phyloP scores from a whole-genome alignment of 2,329 filamentous ascomycete species.

The Cladosporium oxysporum region DNA sequence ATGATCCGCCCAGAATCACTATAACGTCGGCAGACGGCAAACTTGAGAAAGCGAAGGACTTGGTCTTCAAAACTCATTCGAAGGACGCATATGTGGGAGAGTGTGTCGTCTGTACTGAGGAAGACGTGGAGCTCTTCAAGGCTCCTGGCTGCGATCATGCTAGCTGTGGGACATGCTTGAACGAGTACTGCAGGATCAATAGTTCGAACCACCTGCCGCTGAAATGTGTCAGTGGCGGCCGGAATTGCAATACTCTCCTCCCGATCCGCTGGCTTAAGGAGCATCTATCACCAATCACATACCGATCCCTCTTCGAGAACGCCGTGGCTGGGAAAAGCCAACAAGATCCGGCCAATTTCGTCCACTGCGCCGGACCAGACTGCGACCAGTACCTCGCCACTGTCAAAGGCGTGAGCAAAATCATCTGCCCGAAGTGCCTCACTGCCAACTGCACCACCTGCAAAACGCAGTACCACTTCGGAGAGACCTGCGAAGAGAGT shows the following conservation, averaged over 20 bases:
- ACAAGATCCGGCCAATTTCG: constrained; percentile 13
- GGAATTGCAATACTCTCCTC: constrained; percentile 7
- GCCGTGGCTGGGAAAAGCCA: constrained; percentile 6
- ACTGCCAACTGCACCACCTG: constrained; percentile 21
- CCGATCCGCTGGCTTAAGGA: constrained; percentile 5
- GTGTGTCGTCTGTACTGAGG: constrained; percentile 17
- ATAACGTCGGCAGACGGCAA: background rate
- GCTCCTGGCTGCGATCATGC: constrained; percentile 17
- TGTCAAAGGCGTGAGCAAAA: background rate
- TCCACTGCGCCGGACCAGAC: constrained; percentile 13
- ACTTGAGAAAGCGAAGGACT: constrained; percentile 17
- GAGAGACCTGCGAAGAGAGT: constrained; percentile 20
- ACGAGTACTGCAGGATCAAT: constrained; percentile 14
- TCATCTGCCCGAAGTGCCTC: constrained; percentile 21
- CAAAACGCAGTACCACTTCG: constrained; percentile 15
- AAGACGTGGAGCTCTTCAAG: constrained; percentile 2
- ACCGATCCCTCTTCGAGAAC: background rate
- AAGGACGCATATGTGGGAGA: background rate
- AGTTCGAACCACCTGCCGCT: constrained; percentile 12
- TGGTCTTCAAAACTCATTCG: constrained; percentile 2
- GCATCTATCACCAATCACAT: background rate
- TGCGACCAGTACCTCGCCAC: constrained; percentile 2
- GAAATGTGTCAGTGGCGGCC: constrained; percentile 9
- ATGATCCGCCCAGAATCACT: background rate
- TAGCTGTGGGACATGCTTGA: constrained; percentile 21